Evolutionary conservation across 805 yeast genomes (phyloP).

Genomic region (Yamadazyma phyllophila): DNA sequence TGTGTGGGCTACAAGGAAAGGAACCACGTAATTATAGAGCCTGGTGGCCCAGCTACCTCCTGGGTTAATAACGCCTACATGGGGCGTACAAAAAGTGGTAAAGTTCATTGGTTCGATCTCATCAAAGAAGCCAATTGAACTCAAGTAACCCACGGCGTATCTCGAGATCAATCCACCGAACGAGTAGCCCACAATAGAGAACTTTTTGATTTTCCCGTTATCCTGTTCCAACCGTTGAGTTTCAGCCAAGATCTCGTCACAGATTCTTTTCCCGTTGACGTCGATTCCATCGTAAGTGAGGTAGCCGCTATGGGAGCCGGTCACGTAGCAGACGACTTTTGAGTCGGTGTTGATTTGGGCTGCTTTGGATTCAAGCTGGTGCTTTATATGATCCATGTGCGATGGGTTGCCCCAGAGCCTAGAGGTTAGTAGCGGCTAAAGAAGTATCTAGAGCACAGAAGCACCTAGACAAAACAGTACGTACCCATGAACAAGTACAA

Average conservation of each 20-base stretch:
- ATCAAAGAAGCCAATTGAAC: slow-evolving; percentile 52
- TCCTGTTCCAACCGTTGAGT: slow-evolving; percentile 12
- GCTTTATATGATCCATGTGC: slow-evolving; percentile 62
- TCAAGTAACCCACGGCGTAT: slow-evolving; percentile 46
- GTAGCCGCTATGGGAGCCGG: slow-evolving; percentile 67
- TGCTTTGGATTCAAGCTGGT: slow-evolving; percentile 38
- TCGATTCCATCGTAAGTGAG: slow-evolving; percentile 86
- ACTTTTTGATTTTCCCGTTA: slow-evolving; percentile 26
- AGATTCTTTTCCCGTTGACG: slow-evolving; percentile 74
- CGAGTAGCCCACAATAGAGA: slow-evolving; percentile 42
- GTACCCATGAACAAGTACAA: slow-evolving; percentile 74
- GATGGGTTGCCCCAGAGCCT: slow-evolving; percentile 71
- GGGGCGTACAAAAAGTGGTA: slow-evolving; percentile 57
- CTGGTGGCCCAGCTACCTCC: slow-evolving; percentile 30
- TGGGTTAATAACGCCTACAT: slow-evolving; percentile 63
- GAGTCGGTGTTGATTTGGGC: slow-evolving; percentile 20
- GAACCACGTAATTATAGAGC: slow-evolving; percentile 62
- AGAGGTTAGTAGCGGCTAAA: slow-evolving; percentile 10
- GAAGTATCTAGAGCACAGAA: too few species aligned
- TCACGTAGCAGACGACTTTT: slow-evolving; percentile 43
- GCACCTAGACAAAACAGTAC: slow-evolving; percentile 19
- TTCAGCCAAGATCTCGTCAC: slow-evolving; percentile 53
- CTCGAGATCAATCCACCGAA: slow-evolving; percentile 43
- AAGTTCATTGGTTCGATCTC: slow-evolving; percentile 55
- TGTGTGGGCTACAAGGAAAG: slow-evolving; percentile 63